Base-by-base conservation (phyloP, 1,284 basidiomycete species). In the Exobasidium cylindrosporum region DNA sequence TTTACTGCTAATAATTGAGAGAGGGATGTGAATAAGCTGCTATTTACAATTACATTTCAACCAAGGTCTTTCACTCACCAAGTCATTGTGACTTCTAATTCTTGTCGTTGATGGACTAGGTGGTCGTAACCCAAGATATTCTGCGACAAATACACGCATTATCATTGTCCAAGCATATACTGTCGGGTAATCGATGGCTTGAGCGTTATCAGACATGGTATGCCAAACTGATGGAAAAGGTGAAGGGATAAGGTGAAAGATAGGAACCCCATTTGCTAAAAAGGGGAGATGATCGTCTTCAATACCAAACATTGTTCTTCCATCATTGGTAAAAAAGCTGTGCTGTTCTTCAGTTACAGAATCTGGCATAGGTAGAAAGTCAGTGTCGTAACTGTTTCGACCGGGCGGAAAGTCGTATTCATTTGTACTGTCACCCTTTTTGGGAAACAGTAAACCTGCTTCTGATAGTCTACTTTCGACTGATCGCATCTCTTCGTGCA, bases 221-320 rank as follows among this genome's bases (percentile, higher is more conserved):
- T 97, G 96, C 96, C 95, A 97, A 4, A 96, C 93, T 1, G 56
- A 65, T 0, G 96, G 96, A 79, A 98, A 98, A 0, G 91, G 93
- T 46, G 86, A 86, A 0, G 94, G 82, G 63, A 98, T 98, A 55
- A 98, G 77, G 79, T 99, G 96, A 66, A 98, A 81, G 54, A 97
- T 83, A 61, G 87, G 91, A 21, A 99, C 93, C 4, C 95, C 96
- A 57, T 84, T 82, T 40, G 83, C 81, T 49, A 96, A 75, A 82
- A 99, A 98, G 14, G 96, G 96, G 28, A 92, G 80, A 80, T 99
- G 96, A 81, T 99, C 96, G 80, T 99, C 96, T 46, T 87, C 91
- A 62, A 97, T 89, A 52, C 87, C 88, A 1, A 86, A 87, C 84
- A 30, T 87, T 82, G 56, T 62, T 52, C 47, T 50, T 31, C 29